These are phyloP conservation scores for Microcyclospora pomicola DNA, from an alignment of 2,329 filamentous ascomycete species.

Conservation along the genomic window DNA sequence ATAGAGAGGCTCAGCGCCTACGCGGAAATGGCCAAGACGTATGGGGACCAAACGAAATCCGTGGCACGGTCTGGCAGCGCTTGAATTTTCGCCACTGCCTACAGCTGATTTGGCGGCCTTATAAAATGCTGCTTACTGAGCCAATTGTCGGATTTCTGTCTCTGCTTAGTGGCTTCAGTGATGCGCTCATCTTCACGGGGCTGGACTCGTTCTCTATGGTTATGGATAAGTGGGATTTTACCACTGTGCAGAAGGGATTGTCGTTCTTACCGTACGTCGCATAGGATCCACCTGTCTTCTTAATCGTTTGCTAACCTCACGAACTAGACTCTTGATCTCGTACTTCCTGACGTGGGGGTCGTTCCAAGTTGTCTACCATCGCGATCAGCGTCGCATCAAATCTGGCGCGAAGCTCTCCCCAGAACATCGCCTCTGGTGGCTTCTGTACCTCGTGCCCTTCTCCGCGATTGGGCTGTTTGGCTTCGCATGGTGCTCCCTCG, in stretches of 20 bases:
- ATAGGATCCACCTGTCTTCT: constrained; percentile 20
- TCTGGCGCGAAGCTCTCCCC: constrained; percentile 35
- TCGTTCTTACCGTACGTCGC: constrained; percentile 30
- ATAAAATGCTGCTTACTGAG: constrained; percentile 60
- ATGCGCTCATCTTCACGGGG: constrained; percentile 66
- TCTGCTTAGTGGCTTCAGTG: constrained; percentile 57
- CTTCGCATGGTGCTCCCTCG: constrained; percentile 55
- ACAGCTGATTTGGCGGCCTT: constrained; percentile 48
- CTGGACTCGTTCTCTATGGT: constrained; percentile 58
- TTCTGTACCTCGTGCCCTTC: constrained; percentile 47
- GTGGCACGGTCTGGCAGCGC: constrained; percentile 18
- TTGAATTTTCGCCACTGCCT: constrained; percentile 27
- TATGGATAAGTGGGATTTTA: constrained; percentile 48
- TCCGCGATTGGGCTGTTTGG: constrained; percentile 55
- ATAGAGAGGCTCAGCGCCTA: constrained; percentile 58
- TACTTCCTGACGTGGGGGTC: constrained; percentile 49
- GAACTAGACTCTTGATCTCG: constrained; percentile 40
- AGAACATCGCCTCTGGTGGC: constrained; percentile 51
- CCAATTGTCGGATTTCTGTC: constrained; percentile 60
- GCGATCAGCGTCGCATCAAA: constrained; percentile 36
- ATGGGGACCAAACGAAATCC: constrained; percentile 60
- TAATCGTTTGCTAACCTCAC: too few relatives aligned
- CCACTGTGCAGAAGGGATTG: constrained; percentile 42
- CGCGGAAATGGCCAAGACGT: constrained; percentile 42
- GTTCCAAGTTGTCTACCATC: constrained; percentile 37